These are phyloP conservation scores for Pseudogymnoascus sp. DNA, from an alignment of 2,329 filamentous ascomycete genomes.

Conservation along the genomic window DNA sequence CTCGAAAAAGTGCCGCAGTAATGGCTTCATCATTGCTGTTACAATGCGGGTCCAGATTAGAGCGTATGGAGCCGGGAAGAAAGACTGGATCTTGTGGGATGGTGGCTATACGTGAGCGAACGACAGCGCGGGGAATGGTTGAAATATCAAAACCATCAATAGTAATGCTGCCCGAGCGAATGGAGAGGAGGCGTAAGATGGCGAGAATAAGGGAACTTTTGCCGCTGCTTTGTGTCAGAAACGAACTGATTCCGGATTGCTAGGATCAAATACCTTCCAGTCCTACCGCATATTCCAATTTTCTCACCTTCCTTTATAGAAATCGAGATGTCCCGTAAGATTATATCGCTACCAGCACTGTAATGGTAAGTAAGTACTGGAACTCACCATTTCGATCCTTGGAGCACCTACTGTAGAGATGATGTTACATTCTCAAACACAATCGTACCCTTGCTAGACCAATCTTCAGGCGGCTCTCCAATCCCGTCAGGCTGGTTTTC, in stretches of 20 bases:
- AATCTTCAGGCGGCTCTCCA: slow-evolving; percentile 13
- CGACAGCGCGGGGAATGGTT: slow-evolving; percentile 31
- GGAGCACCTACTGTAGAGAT: background rate
- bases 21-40: slow-evolving; percentile 32
- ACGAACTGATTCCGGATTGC: background rate
- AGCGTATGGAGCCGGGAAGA: slow-evolving; percentile 36
- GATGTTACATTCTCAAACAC: slow-evolving; percentile 22
- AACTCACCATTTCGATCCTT: background rate
- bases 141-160: slow-evolving; percentile 39
- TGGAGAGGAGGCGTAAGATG: slow-evolving; percentile 33
- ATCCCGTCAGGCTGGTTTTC: background rate
- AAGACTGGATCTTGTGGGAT: slow-evolving; percentile 41
- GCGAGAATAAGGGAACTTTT: slow-evolving; percentile 34
- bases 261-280: slow-evolving; percentile 15
- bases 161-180: slow-evolving; percentile 30
- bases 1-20: slow-evolving; percentile 34
- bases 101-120: slow-evolving; percentile 33
- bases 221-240: slow-evolving; percentile 23
- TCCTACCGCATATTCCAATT: slow-evolving; percentile 29
- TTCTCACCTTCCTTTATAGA: slow-evolving; percentile 27
- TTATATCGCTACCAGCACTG: background rate
- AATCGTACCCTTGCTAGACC: slow-evolving; percentile 25
- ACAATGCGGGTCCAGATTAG: slow-evolving; percentile 38
- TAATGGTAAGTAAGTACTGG: background rate
- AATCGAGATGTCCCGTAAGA: background rate